Evolutionary conservation across 2,329 filamentous ascomycete genomes (phyloP).

Genomic region (Aspergillus bombycis): DNA sequence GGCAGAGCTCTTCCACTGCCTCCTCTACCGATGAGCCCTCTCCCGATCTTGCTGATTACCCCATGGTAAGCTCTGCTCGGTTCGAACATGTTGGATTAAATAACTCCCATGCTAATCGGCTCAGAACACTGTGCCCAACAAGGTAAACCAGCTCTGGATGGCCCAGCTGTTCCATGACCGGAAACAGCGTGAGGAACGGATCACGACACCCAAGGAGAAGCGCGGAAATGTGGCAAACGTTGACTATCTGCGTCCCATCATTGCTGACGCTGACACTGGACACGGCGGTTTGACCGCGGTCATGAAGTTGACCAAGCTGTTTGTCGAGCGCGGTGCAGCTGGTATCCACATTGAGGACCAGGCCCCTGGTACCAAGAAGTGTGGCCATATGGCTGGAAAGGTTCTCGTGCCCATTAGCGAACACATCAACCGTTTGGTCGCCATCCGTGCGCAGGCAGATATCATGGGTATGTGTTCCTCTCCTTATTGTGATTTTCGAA

Average conservation of each 20-base stretch:
- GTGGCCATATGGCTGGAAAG: slow-evolving; percentile 98
- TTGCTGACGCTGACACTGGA: slow-evolving; percentile 95
- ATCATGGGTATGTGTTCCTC: slow-evolving; percentile 76
- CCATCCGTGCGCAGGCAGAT: slow-evolving; percentile 95
- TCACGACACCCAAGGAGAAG: slow-evolving; percentile 73
- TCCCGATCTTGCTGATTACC: slow-evolving; percentile 97
- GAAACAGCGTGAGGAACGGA: slow-evolving; percentile 94
- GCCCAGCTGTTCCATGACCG: slow-evolving; percentile 99
- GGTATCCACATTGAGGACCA: slow-evolving; percentile 99
- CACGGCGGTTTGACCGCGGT: slow-evolving; percentile 97
- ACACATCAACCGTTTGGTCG: slow-evolving; percentile 96
- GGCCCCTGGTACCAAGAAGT: slow-evolving; percentile 98
- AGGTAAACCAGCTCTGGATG: slow-evolving; percentile 96
- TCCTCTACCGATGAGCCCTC: slow-evolving; percentile 94
- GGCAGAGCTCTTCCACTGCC: slow-evolving; percentile 97
- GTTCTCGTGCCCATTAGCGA: slow-evolving; percentile 95
- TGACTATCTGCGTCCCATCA: slow-evolving; percentile 93
- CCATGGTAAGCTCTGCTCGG: slow-evolving; percentile 64
- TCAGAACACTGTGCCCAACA: slow-evolving; percentile 96
- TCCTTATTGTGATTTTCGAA: not conserved
- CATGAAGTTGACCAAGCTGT: slow-evolving; percentile 99
- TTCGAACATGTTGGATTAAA: not conserved
- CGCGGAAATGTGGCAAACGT: slow-evolving; percentile 75
- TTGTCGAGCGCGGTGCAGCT: slow-evolving; percentile 93
- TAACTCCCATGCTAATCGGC: slow-evolving; percentile 16